Conservation (phyloP, 352 stramenopile species). For the Globisporangium perplexum region DNA sequence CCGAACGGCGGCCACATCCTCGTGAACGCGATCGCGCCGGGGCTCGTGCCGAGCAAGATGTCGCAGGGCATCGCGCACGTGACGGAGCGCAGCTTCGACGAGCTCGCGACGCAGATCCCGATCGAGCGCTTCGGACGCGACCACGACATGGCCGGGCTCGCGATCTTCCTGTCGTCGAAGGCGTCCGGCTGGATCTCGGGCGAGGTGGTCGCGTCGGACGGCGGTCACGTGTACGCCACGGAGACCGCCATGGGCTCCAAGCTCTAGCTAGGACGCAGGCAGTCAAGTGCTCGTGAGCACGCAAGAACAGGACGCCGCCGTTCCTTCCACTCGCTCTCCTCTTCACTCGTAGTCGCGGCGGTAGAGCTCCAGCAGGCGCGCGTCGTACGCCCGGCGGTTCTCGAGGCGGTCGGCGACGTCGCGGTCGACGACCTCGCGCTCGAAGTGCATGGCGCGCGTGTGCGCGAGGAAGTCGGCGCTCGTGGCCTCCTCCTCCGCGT, state of each 20-base stretch:
- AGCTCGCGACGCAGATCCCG: constrained; percentile 71
- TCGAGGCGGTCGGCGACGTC: constrained; percentile 39
- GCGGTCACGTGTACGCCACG: constrained; percentile 57
- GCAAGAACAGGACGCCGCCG: too few relatives aligned
- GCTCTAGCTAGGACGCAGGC: constrained; percentile 5
- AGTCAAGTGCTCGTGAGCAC: too few relatives aligned
- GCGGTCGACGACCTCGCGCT: constrained; percentile 44
- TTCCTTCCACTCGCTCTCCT: too few relatives aligned
- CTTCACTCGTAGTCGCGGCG: constrained; percentile 1
- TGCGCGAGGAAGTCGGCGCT: constrained; percentile 28
- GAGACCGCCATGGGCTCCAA: constrained; percentile 39
- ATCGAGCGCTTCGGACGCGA: constrained; percentile 76
- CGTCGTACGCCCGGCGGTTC: constrained; percentile 36
- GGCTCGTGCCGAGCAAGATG: constrained; percentile 91
- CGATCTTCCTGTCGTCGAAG: constrained; percentile 88
- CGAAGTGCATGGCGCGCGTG: constrained; percentile 38
- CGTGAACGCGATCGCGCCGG: constrained; percentile 94
- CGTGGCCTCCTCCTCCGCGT: constrained; percentile 34
- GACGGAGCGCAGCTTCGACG: constrained; percentile 37
- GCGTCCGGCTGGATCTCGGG: constrained; percentile 91
- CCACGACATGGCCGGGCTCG: constrained; percentile 91
- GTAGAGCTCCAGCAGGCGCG: constrained; percentile 12
- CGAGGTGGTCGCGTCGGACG: constrained; percentile 89
- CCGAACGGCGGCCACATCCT: constrained; percentile 87
- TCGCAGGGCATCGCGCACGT: constrained; percentile 61